Evolutionary conservation across 345 rosid species (phyloP).

Genomic region (Excoecaria agallocha): DNA sequence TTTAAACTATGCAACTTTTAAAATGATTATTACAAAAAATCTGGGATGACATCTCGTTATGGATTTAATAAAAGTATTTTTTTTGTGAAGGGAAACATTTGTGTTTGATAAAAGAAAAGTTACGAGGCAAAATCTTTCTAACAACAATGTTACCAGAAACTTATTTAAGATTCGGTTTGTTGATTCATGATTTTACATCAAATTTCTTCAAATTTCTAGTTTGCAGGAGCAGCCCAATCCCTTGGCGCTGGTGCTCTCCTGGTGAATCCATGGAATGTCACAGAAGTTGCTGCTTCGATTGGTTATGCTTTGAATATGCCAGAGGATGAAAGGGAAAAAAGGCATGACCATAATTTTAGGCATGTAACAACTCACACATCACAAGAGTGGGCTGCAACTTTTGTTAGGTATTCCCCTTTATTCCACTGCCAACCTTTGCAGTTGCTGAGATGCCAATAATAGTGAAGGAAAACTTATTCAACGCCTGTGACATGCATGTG

Average conservation of each 20-base stretch:
- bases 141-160: not conserved
- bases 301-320: conserved; percentile 55
- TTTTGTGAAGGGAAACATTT: not conserved
- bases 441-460: not conserved
- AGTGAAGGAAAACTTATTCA: not conserved
- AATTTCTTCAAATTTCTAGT: conserved; percentile 32
- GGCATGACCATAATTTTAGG: conserved; percentile 52
- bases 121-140: not conserved
- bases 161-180: not conserved
- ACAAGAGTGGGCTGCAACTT: conserved; percentile 69
- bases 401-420: conserved; percentile 42
- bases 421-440: not conserved
- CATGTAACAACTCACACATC: conserved; percentile 64
- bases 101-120: not conserved
- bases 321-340: conserved; percentile 56
- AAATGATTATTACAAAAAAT: not conserved
- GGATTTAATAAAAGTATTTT: not conserved
- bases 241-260: conserved; percentile 63
- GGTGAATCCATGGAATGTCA: conserved; percentile 60
- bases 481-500: not conserved
- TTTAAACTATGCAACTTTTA: not conserved
- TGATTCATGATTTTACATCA: not conserved
- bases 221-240: conserved; percentile 68
- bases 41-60: not conserved
- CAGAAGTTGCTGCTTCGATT: conserved; percentile 59